Evolutionary conservation across 148 eudicot species (phyloP).

Genomic region (Nyssa sinensis): DNA sequence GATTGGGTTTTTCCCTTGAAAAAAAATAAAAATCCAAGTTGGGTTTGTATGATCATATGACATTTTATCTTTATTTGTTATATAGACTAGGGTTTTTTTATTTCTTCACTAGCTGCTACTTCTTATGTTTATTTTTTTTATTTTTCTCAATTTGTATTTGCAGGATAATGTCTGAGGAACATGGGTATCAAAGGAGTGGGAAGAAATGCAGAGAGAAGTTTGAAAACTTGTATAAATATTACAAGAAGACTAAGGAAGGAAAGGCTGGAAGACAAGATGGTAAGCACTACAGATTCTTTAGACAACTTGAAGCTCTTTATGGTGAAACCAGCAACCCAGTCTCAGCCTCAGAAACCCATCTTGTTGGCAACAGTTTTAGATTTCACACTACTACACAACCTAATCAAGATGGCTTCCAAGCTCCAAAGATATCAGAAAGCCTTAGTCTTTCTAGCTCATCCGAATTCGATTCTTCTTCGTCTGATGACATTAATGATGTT

Average conservation of each 20-base stretch:
- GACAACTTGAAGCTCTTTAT: conserved; percentile 94
- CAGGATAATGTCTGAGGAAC: conserved; percentile 91
- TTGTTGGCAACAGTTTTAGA: conserved; percentile 23
- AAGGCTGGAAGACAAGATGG: conserved; percentile 99
- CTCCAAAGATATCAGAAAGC: conserved; percentile 34
- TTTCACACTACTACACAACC: conserved; percentile 13
- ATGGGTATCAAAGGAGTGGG: conserved; percentile 97
- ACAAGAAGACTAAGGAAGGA: conserved; percentile 97
- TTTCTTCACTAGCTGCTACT: no score
- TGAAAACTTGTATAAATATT: conserved; percentile 91
- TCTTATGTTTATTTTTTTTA: no score
- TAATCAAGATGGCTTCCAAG: conserved; percentile 23
- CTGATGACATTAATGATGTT: conserved; percentile 39
- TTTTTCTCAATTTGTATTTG: neutral
- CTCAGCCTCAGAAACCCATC: conserved; percentile 24
- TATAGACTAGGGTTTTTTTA: no score
- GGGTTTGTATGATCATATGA: no score
- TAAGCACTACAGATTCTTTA: conserved; percentile 80
- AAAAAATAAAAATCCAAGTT: no score
- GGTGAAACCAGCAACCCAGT: conserved; percentile 36
- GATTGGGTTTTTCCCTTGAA: no score
- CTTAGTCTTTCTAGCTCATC: conserved; percentile 70
- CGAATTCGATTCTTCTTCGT: conserved; percentile 51
- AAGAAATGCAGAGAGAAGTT: conserved; percentile 98
- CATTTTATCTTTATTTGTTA: no score